These are phyloP conservation scores for Coffea eugenioides DNA, from an alignment of 257 asterid genomes.

Conservation along the genomic window DNA sequence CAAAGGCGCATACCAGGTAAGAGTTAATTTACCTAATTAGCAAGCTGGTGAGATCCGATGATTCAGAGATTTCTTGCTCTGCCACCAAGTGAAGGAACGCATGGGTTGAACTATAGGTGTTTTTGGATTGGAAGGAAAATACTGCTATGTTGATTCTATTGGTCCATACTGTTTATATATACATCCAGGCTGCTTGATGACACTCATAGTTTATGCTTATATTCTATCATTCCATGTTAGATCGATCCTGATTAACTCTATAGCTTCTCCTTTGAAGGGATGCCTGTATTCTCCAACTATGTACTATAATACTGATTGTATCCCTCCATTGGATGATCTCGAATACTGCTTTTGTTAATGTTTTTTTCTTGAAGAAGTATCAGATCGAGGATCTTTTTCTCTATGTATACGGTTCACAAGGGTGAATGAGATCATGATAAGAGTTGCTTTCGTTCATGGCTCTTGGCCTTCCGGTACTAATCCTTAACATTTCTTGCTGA, in stretches of 20 bases:
- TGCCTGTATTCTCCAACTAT: background rate
- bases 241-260: background rate
- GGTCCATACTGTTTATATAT: slow-evolving; percentile 29
- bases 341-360: background rate
- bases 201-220: background rate
- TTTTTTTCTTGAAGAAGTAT: background rate
- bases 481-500: too few species aligned
- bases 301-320: background rate
- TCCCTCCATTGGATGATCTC: background rate
- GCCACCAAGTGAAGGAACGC: slow-evolving; percentile 5
- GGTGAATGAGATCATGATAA: too few species aligned
- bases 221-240: background rate
- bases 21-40: too few species aligned
- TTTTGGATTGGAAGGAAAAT: slow-evolving; percentile 42
- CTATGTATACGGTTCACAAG: too few species aligned
- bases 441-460: too few species aligned
- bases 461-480: too few species aligned
- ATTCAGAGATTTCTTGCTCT: too few species aligned
- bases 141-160: slow-evolving; percentile 39
- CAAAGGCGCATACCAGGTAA: too few species aligned
- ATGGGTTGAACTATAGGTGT: slow-evolving; percentile 30
- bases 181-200: too few species aligned
- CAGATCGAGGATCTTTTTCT: too few species aligned
- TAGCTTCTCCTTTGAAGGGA: background rate
- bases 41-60: too few species aligned